Base-by-base conservation (phyloP, 208 protist genomes). In the Wallacemonas sp. region DNA sequence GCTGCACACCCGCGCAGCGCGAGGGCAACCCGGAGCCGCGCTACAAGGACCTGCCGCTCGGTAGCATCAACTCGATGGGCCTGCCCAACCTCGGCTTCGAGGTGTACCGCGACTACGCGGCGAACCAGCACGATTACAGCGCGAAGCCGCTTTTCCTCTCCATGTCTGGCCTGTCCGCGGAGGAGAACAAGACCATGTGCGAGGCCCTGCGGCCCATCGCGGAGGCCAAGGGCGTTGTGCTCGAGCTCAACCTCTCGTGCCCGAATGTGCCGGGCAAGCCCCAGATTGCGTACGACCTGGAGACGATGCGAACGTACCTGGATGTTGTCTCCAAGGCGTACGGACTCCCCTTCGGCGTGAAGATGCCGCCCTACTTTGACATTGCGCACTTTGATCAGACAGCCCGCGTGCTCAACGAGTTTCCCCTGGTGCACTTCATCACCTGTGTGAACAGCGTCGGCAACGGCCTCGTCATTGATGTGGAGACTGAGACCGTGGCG, bases 351-450 rank as follows among this genome's bases (percentile, higher is more conserved):
- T 93, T 96, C 63, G 90, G 87, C 13, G 85, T 96, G 48, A 96
- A 96, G 79, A 85, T 96, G 79, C 84, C 90, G 34, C 90, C 90
- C 4, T 96, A 96, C 72, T 93, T 93, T 64, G 90, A 96, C 68
- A 83, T 93, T 55, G 85, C 90, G 5, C 86, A 93, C 79, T 96
- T 96, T 58, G 90, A 96, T 68, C 61, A 68, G 59, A 85, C 90
- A 1, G 90, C 90, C 24, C 68, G 52, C 5, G 76, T 96, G n/a
- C 64, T 96, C 10, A 93, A 96, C 70, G 79, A 83, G 15, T 92
- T 89, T 63, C 78, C 85, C 17, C 78, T 83, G 34, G 85, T 96
- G 26, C 73, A 78, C 38, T 93, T 93, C 63, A 79, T 96, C 33
- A 93, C 86, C 4, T 93, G 87, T 76, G 77, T 96, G 58, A 96